Evolutionary conservation across 2,329 filamentous ascomycete genomes (phyloP), one percentile per base, ranked within the genome.

Genomic region (Sclerotinia borealis): DNA sequence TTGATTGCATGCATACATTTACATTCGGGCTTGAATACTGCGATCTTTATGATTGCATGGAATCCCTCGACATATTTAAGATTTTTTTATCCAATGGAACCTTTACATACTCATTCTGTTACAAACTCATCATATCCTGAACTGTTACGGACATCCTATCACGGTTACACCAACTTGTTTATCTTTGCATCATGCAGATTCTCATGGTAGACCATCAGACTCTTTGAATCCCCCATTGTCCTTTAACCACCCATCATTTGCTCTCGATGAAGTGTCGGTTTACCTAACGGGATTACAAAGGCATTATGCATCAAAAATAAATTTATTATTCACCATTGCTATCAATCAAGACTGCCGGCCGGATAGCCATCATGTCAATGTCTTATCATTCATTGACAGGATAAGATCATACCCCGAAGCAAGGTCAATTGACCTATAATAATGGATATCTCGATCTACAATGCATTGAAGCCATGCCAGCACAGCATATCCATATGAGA

Each of bases 321-420:
- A 47, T 27, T 22, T 45, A 61, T 61, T 55, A 61, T 55, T 61
- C 49, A 61, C 34, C 6, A 43, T 45, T 61, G 37, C 41, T 54
- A 43, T 34, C 49, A 55, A 29, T 22, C 29, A 55, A 47, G 48
- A 25, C 34, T 31, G 59, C 49, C 49, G 36, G 22, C 48, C 10
- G 45, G 59, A 61, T 61, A 61, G 22, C 37, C 37, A 55, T 55
- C 36, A 22, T 34, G 43, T 36, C 22, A 59, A 49, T 11, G 29
- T 59, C 29, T n/a, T 52, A 47, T 55, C 39, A 27, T 55, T 19
- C 25, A 19, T 29, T 27, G 59, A 37, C 39, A 45, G 59, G 59
- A 55, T 61, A 55, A 55, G 22, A 36, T 11, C 49, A 61, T 54
- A 34, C 39, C 19, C 8, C 27, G 13, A 27, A 19, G 19, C 11